A percentile compares a stretch with the other conserved stretches of the same genome.
phyloP scores from a whole-genome alignment of 768 basidiomycete genomes.

The Xerocomellus chrysenteron region DNA sequence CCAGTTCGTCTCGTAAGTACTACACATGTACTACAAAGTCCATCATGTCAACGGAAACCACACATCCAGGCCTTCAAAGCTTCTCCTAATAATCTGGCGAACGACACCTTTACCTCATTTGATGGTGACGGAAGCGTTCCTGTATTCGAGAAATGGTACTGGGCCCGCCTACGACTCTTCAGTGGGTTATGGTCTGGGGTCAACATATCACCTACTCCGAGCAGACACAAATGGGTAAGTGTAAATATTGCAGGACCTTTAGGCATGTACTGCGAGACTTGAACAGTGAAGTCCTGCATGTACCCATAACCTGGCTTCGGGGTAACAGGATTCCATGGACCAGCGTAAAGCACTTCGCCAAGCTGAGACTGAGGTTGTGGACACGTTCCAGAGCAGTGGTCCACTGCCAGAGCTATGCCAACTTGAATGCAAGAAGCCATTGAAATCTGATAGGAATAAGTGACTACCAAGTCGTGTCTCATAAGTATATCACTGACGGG shows the following conservation, averaged over 20 bases:
- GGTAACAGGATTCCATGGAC: not conserved
- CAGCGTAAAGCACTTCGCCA: conserved; percentile 3
- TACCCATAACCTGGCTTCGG: not conserved
- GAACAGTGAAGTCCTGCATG: not conserved
- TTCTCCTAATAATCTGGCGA: not conserved
- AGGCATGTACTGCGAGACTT: not conserved
- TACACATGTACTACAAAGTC: too few relatives aligned
- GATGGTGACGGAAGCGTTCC: not conserved
- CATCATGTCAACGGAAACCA: too few relatives aligned
- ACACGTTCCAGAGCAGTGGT: not conserved
- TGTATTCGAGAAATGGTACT: not conserved
- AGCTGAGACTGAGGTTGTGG: conserved; percentile 2
- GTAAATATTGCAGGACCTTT: not conserved
- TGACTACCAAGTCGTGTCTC: not conserved
- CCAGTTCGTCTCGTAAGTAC: too few relatives aligned
- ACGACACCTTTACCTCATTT: not conserved
- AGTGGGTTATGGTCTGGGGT: not conserved
- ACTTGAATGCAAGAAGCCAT: conserved; percentile 12
- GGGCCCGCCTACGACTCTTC: not conserved
- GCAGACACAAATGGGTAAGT: not conserved
- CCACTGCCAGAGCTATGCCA: conserved; percentile 9
- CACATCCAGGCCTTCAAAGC: not conserved
- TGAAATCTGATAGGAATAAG: not conserved
- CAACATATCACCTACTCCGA: not conserved
- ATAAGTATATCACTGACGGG: not conserved